A percentile compares a stretch with the other conserved stretches of the same genome.
phyloP scores from a whole-genome alignment of 768 basidiomycete genomes.

The Mycena floridula region DNA sequence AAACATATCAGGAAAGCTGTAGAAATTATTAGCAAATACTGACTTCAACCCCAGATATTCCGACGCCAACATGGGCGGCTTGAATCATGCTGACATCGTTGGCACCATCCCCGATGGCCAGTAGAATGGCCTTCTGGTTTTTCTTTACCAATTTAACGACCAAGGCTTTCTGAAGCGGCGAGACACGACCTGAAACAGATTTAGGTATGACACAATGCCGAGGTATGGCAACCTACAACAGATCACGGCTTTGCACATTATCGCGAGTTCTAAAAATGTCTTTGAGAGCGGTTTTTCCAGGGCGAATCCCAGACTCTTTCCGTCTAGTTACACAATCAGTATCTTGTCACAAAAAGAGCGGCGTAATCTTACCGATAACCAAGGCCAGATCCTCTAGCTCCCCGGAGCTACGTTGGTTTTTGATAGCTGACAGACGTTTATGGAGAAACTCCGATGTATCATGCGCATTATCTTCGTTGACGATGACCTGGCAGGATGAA shows the following conservation, averaged over 20 bases:
- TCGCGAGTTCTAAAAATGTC: conserved; percentile 87
- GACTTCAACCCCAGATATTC: conserved; percentile 96
- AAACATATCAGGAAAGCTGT: neutral
- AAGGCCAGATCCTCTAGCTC: conserved; percentile 94
- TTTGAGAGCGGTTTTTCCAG: conserved; percentile 90
- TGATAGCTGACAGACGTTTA: conserved; percentile 87
- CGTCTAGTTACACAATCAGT: conserved; percentile 48
- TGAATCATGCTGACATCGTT: conserved; percentile 99
- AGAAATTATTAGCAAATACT: conserved; percentile 5
- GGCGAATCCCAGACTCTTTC: conserved; percentile 90
- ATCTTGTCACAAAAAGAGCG: conserved; percentile 8
- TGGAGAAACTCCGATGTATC: conserved; percentile 83
- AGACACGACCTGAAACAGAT: conserved; percentile 73
- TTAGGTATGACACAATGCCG: neutral
- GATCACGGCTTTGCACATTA: conserved; percentile 98
- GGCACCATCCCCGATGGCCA: conserved; percentile 96
- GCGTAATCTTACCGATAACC: conserved; percentile 63
- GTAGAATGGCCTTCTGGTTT: conserved; percentile 86
- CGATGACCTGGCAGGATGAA: conserved; percentile 60
- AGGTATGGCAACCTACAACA: conserved; percentile 64
- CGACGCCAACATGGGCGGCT: conserved; percentile 95
- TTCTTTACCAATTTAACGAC: conserved; percentile 99
- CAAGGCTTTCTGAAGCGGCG: conserved; percentile 93
- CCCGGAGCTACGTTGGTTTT: conserved; percentile 85
- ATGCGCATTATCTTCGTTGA: conserved; percentile 82